phyloP scores from a whole-genome alignment of 1,284 basidiomycete species.

The Tilletia horrida region DNA sequence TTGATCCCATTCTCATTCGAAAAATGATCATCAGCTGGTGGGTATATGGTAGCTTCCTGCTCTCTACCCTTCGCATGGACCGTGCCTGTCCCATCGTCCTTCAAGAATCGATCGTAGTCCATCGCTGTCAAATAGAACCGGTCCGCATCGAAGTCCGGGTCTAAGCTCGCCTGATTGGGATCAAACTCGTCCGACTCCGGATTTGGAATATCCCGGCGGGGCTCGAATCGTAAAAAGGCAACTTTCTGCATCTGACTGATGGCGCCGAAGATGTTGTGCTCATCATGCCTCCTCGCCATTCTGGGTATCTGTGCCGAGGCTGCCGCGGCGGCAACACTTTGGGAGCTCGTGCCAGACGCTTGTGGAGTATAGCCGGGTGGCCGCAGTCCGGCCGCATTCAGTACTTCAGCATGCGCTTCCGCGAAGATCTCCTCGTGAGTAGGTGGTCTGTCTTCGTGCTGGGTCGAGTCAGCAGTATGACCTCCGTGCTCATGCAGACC shows the following conservation, averaged over 20 bases:
- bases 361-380: not conserved
- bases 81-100: slow-evolving; percentile 12
- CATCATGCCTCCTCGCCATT: slow-evolving; percentile 22
- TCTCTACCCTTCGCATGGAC: slow-evolving; percentile 15
- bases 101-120: slow-evolving; percentile 7
- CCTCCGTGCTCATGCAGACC: not conserved
- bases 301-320: no score
- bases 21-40: slow-evolving; percentile 16
- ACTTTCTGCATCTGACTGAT: slow-evolving; percentile 96
- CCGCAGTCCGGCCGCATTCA: not conserved
- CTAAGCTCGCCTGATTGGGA: not conserved
- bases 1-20: slow-evolving; percentile 11
- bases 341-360: not conserved
- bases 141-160: slow-evolving; percentile 9
- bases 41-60: slow-evolving; percentile 16
- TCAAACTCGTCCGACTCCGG: slow-evolving; percentile 20
- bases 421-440: slow-evolving; percentile 14
- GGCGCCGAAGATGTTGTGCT: slow-evolving; percentile 65
- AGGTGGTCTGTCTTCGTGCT: not conserved
- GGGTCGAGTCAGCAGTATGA: not conserved
- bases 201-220: slow-evolving; percentile 23
- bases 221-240: slow-evolving; percentile 71
- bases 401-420: slow-evolving; percentile 9
- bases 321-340: not conserved
- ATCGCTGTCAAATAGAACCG: slow-evolving; percentile 11